phyloP scores from a whole-genome alignment of 768 basidiomycete genomes.

The Leucocoprinus leucothites region DNA sequence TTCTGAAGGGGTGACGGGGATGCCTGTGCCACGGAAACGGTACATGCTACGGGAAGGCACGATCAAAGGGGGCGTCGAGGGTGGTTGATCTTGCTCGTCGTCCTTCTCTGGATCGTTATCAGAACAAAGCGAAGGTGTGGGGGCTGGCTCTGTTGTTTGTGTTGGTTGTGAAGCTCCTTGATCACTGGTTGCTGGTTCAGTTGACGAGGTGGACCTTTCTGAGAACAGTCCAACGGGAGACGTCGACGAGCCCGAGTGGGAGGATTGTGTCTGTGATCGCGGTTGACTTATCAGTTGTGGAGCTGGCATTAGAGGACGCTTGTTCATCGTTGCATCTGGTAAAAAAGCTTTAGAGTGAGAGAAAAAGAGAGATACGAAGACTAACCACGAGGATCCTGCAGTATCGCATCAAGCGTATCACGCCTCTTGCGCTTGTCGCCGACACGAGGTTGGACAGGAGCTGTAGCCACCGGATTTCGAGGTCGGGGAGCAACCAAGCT shows the following conservation, averaged over 20 bases:
- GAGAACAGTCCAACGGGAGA: conserved; percentile 11
- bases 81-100: conserved; percentile 48
- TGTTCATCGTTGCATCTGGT: neutral
- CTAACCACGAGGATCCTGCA: neutral
- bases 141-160: conserved; percentile 25
- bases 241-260: neutral
- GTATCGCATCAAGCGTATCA: neutral
- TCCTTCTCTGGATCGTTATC: conserved; percentile 57
- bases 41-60: conserved; percentile 11
- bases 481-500: conserved; percentile 4
- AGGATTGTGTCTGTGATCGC: neutral
- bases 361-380: neutral
- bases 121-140: conserved; percentile 73
- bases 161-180: conserved; percentile 18
- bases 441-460: conserved; percentile 1
- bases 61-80: conserved; percentile 46
- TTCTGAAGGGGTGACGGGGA: conserved; percentile 19
- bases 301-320: neutral
- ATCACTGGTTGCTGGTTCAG: conserved; percentile 4
- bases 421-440: conserved; percentile 30
- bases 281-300: neutral
- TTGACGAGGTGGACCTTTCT: conserved; percentile 11
- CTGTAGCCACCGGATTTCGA: neutral
- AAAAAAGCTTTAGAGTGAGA: neutral
- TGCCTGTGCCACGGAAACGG: conserved; percentile 22